phyloP scores from a whole-genome alignment of 306 rosid species.

The Gleditsia sinensis region DNA sequence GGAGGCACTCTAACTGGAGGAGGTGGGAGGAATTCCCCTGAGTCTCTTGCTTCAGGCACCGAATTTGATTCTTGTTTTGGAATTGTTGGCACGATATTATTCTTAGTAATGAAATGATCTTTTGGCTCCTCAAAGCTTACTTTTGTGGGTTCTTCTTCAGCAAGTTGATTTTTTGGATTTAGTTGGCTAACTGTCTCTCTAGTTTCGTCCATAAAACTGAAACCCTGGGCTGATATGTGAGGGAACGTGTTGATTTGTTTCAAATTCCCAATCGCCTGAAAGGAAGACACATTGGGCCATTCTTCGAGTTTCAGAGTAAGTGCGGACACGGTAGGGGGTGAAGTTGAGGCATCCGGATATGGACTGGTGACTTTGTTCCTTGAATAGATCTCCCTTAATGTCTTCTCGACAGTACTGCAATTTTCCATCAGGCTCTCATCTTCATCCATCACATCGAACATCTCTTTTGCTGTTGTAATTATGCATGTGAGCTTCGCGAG shows the following conservation, averaged over 20 bases:
- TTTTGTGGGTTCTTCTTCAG: not conserved
- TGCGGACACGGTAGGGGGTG: slow-evolving; percentile 12
- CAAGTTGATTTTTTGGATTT: not conserved
- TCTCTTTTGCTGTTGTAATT: slow-evolving; percentile 33
- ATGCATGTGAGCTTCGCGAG: slow-evolving; percentile 31
- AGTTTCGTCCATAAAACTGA: not conserved
- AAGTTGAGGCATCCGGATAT: slow-evolving; percentile 30
- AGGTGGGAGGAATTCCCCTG: not conserved
- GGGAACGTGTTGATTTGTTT: slow-evolving; percentile 23
- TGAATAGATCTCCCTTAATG: slow-evolving; percentile 13
- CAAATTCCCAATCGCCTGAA: slow-evolving; percentile 27
- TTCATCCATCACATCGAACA: slow-evolving; percentile 40
- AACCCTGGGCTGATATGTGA: not conserved
- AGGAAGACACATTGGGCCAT: not conserved
- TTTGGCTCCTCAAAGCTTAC: not conserved
- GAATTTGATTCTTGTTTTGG: not conserved
- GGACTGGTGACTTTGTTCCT: slow-evolving; percentile 6
- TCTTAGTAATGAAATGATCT: not conserved
- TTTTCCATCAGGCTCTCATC: slow-evolving; percentile 25
- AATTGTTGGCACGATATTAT: not conserved
- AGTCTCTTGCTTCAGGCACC: not conserved
- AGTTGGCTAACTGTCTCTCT: not conserved
- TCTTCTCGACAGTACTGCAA: slow-evolving; percentile 6
- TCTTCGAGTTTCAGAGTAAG: not conserved
- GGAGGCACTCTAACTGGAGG: not conserved